Percentiles rank a stretch among this genome's conserved stretches.
Conservation (phyloP, 83 land plant species). For the Thuja plicata region DNA sequence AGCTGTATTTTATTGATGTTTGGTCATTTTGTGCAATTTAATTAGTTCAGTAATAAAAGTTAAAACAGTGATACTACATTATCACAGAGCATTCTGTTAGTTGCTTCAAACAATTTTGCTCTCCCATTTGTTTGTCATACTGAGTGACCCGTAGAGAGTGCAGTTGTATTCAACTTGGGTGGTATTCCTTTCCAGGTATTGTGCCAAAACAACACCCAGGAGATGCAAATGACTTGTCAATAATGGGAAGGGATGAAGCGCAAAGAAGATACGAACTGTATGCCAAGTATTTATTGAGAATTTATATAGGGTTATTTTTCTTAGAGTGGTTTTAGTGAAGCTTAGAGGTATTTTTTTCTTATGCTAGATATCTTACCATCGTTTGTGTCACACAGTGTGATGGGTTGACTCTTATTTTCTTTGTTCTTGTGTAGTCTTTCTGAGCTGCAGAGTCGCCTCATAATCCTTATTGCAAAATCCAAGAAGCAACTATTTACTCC, state of each 20-base stretch:
- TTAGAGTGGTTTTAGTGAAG: neutral
- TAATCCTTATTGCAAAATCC: slow-evolving; percentile 19
- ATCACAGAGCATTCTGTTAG: neutral
- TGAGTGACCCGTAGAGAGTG: neutral
- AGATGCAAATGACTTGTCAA: neutral
- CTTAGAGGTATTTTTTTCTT: neutral
- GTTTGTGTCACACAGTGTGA: neutral
- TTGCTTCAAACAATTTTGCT: neutral
- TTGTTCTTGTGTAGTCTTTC: slow-evolving; percentile 21
- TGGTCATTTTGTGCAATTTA: neutral
- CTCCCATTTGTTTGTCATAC: neutral
- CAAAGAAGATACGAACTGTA: slow-evolving; percentile 32
- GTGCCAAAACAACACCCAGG: neutral
- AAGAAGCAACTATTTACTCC: neutral
- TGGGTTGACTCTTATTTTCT: slow-evolving; percentile 4
- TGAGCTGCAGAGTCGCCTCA: slow-evolving; percentile 26
- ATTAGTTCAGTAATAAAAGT: slow-evolving; percentile 3
- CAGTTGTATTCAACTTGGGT: neutral
- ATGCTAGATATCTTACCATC: neutral
- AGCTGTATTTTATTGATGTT: neutral
- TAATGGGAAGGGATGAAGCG: slow-evolving; percentile 21
- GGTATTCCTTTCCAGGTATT: slow-evolving; percentile 3
- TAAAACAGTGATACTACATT: neutral
- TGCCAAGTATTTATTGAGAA: neutral
- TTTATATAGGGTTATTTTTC: slow-evolving; percentile 2